phyloP scores from a whole-genome alignment of 805 yeast genomes.

The Cyberlindnera samutprakarnensis region DNA sequence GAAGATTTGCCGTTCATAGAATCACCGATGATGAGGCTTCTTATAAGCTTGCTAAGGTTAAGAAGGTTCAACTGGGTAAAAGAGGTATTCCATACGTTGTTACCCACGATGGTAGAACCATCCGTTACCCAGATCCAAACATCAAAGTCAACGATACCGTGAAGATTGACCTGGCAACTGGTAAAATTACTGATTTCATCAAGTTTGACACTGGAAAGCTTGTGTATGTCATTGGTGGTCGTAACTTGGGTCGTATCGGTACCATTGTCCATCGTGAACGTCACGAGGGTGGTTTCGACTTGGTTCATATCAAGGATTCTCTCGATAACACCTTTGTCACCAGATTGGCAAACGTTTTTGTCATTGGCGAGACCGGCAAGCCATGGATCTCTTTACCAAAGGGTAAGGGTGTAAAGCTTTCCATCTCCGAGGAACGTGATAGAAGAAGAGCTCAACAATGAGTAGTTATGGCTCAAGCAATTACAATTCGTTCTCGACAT shows the following conservation, averaged over 20 bases:
- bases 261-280: conserved; percentile 92
- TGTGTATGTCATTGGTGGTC: conserved; percentile 95
- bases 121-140: conserved; percentile 98
- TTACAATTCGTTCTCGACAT: too few relatives aligned
- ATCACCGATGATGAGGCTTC: conserved; percentile 97
- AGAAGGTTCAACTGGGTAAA: conserved; percentile 97
- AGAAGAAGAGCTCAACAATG: conserved; percentile 93
- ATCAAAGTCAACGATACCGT: conserved; percentile 97
- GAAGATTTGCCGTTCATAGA: conserved; percentile 99
- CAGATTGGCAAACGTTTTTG: conserved; percentile 87
- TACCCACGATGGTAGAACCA: conserved; percentile 99
- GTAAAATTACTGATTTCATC: conserved; percentile 85
- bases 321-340: conserved; percentile 94
- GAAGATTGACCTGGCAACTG: conserved; percentile 92
- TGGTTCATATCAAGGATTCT: conserved; percentile 93
- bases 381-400: conserved; percentile 93
- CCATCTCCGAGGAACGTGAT: conserved; percentile 97
- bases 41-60: conserved; percentile 97
- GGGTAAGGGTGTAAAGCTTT: conserved; percentile 98
- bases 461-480: too few relatives aligned
- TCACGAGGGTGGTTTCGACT: conserved; percentile 98
- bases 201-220: conserved; percentile 89
- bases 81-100: conserved; percentile 97
- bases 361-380: conserved; percentile 93
- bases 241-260: conserved; percentile 98